phyloP scores from a whole-genome alignment of 495 filamentous ascomycete genomes.

The Hypoxylon fragiforme region DNA sequence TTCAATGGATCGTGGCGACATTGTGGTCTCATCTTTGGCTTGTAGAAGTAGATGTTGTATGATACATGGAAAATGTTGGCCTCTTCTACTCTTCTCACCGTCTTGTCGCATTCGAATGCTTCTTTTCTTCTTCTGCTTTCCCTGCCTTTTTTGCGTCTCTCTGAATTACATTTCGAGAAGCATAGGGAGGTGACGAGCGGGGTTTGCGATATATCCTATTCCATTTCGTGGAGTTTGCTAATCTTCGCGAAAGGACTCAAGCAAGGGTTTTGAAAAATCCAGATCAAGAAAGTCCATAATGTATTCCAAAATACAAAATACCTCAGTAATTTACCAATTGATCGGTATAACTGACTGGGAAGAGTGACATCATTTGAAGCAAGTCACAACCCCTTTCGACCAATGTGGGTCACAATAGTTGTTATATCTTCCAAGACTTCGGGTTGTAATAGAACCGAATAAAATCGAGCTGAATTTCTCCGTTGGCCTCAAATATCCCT shows the following conservation, averaged over 20 bases:
- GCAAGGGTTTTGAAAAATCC: no score
- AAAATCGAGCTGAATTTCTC: not conserved
- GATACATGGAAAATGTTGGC: not conserved
- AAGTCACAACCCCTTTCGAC: conserved; percentile 10
- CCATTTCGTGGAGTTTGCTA: conserved; percentile 9
- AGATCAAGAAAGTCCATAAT: no score
- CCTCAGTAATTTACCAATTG: conserved; percentile 3
- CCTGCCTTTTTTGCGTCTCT: not conserved
- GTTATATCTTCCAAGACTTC: conserved; percentile 21
- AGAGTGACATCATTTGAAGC: conserved; percentile 24
- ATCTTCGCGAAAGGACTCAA: not conserved
- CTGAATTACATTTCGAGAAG: not conserved
- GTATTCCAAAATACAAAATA: conserved; percentile 5
- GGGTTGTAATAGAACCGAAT: conserved; percentile 13
- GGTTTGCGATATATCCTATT: conserved; percentile 8
- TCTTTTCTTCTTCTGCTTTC: not conserved
- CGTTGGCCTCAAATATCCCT: not conserved
- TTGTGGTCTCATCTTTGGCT: not conserved
- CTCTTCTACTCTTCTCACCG: not conserved
- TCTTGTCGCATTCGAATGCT: not conserved
- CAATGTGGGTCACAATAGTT: conserved; percentile 16
- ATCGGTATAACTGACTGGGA: not conserved
- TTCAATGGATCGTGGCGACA: conserved; percentile 8
- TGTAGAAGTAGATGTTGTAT: not conserved
- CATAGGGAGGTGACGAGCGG: conserved; percentile 11